These are phyloP conservation scores for Pichia ethanolica DNA, from an alignment of 805 yeast genomes.

Conservation along the genomic window DNA sequence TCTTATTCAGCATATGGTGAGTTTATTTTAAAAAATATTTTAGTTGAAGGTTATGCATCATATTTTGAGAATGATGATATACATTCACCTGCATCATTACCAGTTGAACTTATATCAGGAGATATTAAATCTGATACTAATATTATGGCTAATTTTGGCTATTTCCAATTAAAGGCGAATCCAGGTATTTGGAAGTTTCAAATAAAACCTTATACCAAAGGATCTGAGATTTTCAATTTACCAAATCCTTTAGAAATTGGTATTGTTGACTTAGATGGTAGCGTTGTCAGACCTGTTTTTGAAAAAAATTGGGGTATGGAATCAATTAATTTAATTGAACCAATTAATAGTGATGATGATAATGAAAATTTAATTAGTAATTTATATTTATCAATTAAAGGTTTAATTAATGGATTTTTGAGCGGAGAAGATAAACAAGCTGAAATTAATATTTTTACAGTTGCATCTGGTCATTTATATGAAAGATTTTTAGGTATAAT, in stretches of 20 bases:
- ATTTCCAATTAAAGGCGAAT: conserved; percentile 65
- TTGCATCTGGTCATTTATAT: conserved; percentile 76
- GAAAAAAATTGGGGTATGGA: conserved; percentile 23
- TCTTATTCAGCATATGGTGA: conserved; percentile 32
- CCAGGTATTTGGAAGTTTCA: conserved; percentile 65
- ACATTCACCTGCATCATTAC: conserved; percentile 44
- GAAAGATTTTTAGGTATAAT: conserved; percentile 70
- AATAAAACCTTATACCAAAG: conserved; percentile 33
- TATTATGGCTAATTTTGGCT: conserved; percentile 78
- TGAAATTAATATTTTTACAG: conserved; percentile 70
- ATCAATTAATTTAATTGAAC: conserved; percentile 2
- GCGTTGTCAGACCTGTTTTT: conserved; percentile 35
- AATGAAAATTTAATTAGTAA: conserved; percentile 3
- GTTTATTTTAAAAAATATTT: conserved; percentile 44
- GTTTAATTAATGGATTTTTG: background rate
- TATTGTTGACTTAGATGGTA: conserved; percentile 40
- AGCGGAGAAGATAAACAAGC: conserved; percentile 33
- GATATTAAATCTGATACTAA: conserved; percentile 42
- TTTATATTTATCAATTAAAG: background rate
- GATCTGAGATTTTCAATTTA: conserved; percentile 36
- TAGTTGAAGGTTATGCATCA: conserved; percentile 66
- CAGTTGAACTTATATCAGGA: conserved; percentile 32
- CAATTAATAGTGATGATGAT: conserved; percentile 1
- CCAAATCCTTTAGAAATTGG: conserved; percentile 13
- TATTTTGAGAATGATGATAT: conserved; percentile 28